Evolutionary conservation across 176 grass and related monocot genomes (phyloP).

Genomic region (Phyllostachys edulis): DNA sequence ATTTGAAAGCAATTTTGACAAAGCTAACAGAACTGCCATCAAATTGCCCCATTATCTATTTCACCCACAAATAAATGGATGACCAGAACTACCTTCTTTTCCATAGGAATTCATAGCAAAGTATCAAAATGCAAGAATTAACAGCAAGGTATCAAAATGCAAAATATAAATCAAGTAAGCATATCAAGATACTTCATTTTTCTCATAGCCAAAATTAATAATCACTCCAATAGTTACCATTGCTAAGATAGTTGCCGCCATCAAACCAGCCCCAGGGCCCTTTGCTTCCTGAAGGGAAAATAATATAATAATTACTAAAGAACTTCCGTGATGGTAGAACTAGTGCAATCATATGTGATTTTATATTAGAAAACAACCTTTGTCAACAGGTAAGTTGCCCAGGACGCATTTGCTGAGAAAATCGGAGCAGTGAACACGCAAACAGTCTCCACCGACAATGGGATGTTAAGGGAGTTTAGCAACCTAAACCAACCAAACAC

Average conservation of each 20-base stretch:
- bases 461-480: slow-evolving; percentile 88
- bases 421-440: slow-evolving; percentile 93
- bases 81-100: background rate
- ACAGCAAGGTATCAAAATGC: background rate
- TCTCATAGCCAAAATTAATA: background rate
- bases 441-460: slow-evolving; percentile 87
- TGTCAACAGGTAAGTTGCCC: slow-evolving; percentile 85
- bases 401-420: slow-evolving; percentile 87
- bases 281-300: slow-evolving; percentile 73
- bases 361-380: slow-evolving; percentile 50
- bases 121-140: background rate
- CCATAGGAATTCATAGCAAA: background rate
- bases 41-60: background rate
- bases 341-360: background rate
- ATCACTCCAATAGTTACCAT: slow-evolving; percentile 46
- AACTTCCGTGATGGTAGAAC: slow-evolving; percentile 4
- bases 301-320: slow-evolving; percentile 2
- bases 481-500: slow-evolving; percentile 43
- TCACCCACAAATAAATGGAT: background rate
- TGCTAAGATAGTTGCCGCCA: slow-evolving; percentile 78
- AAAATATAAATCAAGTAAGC: background rate
- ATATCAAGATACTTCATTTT: slow-evolving; percentile 10
- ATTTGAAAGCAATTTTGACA: background rate
- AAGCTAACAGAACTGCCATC: slow-evolving; percentile 6
- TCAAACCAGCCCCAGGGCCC: slow-evolving; percentile 87